Conservation (phyloP, 2,329 filamentous ascomycete genomes). For the Fonsecaea nubica region DNA sequence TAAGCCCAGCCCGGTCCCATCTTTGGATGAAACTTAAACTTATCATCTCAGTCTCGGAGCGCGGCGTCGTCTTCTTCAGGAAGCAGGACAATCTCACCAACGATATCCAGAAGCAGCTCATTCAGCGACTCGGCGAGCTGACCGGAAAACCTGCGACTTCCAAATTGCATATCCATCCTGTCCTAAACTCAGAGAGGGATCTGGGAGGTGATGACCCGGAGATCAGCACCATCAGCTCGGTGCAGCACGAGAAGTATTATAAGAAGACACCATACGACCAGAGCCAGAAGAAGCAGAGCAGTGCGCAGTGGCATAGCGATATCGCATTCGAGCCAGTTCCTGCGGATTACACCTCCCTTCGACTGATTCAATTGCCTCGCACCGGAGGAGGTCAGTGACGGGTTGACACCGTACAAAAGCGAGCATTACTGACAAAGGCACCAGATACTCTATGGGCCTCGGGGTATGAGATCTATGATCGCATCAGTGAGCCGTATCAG, state of each 20-base stretch:
- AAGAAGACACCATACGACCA: slow-evolving; percentile 49
- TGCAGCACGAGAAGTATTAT: slow-evolving; percentile 59
- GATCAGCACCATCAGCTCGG: slow-evolving; percentile 69
- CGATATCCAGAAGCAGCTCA: slow-evolving; percentile 70
- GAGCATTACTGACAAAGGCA: neutral
- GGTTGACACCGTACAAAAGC: neutral
- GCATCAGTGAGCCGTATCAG: slow-evolving; percentile 60
- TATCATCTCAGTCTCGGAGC: slow-evolving; percentile 53
- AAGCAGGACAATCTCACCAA: slow-evolving; percentile 67
- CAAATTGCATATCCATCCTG: slow-evolving; percentile 66
- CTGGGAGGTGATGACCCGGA: slow-evolving; percentile 63
- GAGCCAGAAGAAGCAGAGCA: slow-evolving; percentile 24
- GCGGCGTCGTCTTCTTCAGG: slow-evolving; percentile 67
- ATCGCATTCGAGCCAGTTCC: slow-evolving; percentile 71
- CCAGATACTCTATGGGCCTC: slow-evolving; percentile 70
- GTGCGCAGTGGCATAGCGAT: slow-evolving; percentile 63
- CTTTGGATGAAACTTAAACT: slow-evolving; percentile 3
- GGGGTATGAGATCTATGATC: slow-evolving; percentile 71
- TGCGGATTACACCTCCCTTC: slow-evolving; percentile 68
- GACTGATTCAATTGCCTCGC: slow-evolving; percentile 62
- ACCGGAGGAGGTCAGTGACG: slow-evolving; percentile 50
- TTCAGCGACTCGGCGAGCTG: slow-evolving; percentile 65
- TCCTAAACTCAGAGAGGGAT: slow-evolving; percentile 62
- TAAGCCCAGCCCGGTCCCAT: slow-evolving; percentile 46
- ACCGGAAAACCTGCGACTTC: slow-evolving; percentile 65